Evolutionary conservation across 2,329 filamentous ascomycete genomes (phyloP).

Genomic region (Fusarium tupiense): DNA sequence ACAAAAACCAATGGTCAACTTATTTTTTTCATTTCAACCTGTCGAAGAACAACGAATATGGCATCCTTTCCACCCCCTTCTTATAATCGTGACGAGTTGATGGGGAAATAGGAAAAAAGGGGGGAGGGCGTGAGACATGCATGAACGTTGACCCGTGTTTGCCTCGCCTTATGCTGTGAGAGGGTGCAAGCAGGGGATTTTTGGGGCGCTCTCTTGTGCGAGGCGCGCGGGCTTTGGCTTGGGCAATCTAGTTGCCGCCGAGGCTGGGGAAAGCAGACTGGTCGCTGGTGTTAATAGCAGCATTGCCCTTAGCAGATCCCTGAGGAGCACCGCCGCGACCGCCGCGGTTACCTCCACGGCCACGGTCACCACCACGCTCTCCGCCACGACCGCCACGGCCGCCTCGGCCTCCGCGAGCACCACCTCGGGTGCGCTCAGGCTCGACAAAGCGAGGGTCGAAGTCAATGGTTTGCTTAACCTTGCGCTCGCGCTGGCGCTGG

Average conservation of each 20-base stretch:
- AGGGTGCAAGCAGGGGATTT: conserved; percentile 27
- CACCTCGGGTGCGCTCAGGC: conserved; percentile 66
- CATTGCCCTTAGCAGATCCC: conserved; percentile 47
- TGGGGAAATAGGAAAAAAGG: conserved; percentile 3
- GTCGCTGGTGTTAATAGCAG: conserved; percentile 63
- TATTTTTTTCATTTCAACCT: conserved; percentile 42
- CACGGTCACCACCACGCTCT: conserved; percentile 51
- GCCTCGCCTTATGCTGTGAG: conserved; percentile 16
- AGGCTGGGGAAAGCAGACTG: conserved; percentile 70
- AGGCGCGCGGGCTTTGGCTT: conserved; percentile 24
- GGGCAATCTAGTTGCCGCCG: conserved; percentile 59
- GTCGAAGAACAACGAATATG: conserved; percentile 47
- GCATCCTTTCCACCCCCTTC: conserved; percentile 24
- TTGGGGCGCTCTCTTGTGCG: conserved; percentile 23
- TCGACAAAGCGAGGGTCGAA: conserved; percentile 87
- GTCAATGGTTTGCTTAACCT: conserved; percentile 89
- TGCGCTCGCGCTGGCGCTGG: conserved; percentile 86
- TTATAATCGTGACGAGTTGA: conserved; percentile 20
- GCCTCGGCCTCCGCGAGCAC: conserved; percentile 59
- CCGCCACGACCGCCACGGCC: conserved; percentile 56
- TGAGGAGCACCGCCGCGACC: conserved; percentile 46
- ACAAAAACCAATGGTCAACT: conserved; percentile 45
- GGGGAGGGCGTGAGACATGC: conserved; percentile 25
- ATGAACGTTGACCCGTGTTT: conserved; percentile 38
- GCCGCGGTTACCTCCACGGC: conserved; percentile 47